phyloP scores from a whole-genome alignment of 495 filamentous ascomycete species.

The Neurospora terricola region DNA sequence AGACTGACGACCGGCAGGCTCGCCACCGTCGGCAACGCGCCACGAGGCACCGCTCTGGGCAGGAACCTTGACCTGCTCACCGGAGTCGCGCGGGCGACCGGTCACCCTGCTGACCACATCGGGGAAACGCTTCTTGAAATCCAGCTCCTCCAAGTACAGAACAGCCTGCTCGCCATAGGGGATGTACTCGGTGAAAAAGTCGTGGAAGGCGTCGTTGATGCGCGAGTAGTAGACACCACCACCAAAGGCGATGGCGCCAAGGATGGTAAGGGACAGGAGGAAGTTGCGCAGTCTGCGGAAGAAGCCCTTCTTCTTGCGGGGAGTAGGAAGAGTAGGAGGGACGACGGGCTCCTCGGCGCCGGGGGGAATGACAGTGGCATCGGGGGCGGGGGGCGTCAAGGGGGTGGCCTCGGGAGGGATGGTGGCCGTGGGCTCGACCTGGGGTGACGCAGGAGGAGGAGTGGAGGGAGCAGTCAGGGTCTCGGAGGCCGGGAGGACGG shows the following conservation, averaged over 20 bases:
- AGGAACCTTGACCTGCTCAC: constrained; percentile 71
- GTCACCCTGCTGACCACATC: constrained; percentile 45
- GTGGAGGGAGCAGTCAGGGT: constrained; percentile 42
- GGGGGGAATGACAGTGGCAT: constrained; percentile 40
- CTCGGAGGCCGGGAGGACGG: constrained; percentile 48
- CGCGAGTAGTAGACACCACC: constrained; percentile 86
- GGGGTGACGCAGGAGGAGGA: constrained; percentile 30
- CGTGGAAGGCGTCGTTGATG: constrained; percentile 94
- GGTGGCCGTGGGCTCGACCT: constrained; percentile 35
- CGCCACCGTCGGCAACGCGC: constrained; percentile 51
- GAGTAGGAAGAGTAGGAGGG: constrained; percentile 37
- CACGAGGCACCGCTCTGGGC: constrained; percentile 78
- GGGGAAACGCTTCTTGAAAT: constrained; percentile 87
- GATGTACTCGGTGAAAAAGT: constrained; percentile 97
- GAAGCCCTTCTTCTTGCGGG: constrained; percentile 58
- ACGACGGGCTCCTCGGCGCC: constrained; percentile 15
- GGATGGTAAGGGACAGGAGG: constrained; percentile 58
- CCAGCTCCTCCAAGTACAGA: constrained; percentile 92
- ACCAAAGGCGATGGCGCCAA: constrained; percentile 68
- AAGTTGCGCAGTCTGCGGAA: constrained; percentile 59
- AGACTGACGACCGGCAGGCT: constrained; percentile 30
- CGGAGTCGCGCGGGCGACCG: constrained; percentile 43
- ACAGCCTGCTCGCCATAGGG: constrained; percentile 92
- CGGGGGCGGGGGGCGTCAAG: constrained; percentile 38
- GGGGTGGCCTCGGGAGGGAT: constrained; percentile 54